A percentile compares a stretch with the other conserved stretches of the same genome.
These are phyloP conservation scores for Syzygium aqueum DNA, from an alignment of 345 rosid genomes.

Conservation along the genomic window DNA sequence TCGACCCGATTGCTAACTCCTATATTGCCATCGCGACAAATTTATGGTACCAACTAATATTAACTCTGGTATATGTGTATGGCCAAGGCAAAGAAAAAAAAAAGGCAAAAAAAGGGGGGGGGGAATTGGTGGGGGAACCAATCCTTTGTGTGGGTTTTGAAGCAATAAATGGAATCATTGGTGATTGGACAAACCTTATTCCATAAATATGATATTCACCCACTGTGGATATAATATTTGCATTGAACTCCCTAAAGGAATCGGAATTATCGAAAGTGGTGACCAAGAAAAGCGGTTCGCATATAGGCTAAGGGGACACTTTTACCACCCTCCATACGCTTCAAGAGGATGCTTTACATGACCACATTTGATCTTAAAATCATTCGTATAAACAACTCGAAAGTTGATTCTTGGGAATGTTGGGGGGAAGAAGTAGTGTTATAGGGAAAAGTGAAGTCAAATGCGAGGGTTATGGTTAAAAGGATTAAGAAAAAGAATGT, in stretches of 20 bases:
- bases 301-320: not conserved
- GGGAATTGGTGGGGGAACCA: not conserved
- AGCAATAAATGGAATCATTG: not conserved
- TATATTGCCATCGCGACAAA: not conserved
- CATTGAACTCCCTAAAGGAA: not conserved
- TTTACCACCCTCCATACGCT: not conserved
- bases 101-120: too few species aligned
- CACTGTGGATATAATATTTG: not conserved
- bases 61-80: not conserved
- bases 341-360: slow-evolving; percentile 11
- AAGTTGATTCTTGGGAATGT: slow-evolving; percentile 4
- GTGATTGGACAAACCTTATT: not conserved
- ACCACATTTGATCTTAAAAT: not conserved
- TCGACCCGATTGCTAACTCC: not conserved
- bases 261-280: not conserved
- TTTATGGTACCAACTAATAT: not conserved
- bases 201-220: not conserved
- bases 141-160: not conserved
- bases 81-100: not conserved
- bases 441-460: slow-evolving; percentile 5
- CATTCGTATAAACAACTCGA: not conserved
- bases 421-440: not conserved
- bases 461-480: slow-evolving; percentile 16
- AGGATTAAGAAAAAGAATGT: slow-evolving; percentile 8
- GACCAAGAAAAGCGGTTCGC: not conserved